A percentile compares a stretch with the other conserved stretches of the same genome.
These are phyloP conservation scores for Calycina herbarum DNA, from an alignment of 2,329 filamentous ascomycete genomes.

Conservation along the genomic window DNA sequence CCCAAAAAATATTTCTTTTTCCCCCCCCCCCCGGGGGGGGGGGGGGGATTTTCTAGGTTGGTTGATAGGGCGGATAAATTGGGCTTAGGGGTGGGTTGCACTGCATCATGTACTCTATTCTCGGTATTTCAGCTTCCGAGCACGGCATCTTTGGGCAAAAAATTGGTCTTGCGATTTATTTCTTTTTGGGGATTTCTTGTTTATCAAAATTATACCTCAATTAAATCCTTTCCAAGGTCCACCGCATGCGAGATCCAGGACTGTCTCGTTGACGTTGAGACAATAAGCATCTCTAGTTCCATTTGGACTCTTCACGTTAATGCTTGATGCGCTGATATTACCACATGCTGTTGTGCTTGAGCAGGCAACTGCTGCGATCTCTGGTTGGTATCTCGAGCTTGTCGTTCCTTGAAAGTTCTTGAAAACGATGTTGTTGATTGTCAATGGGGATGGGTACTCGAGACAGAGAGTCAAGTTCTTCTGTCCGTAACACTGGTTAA, in stretches of 20 bases:
- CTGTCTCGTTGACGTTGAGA: slow-evolving; percentile 43
- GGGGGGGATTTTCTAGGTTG: too few species aligned
- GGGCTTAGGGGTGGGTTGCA: neutral
- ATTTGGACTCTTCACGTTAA: slow-evolving; percentile 49
- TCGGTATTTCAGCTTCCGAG: slow-evolving; percentile 9
- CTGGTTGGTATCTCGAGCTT: slow-evolving; percentile 44
- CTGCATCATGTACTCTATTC: slow-evolving; percentile 10
- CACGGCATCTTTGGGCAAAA: slow-evolving; percentile 3
- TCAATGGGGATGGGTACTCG: slow-evolving; percentile 53
- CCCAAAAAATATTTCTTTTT: too few species aligned
- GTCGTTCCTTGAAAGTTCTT: slow-evolving; percentile 58
- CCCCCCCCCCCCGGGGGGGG: too few species aligned
- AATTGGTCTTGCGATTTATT: neutral
- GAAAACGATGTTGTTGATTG: slow-evolving; percentile 56
- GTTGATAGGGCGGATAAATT: neutral
- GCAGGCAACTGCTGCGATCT: slow-evolving; percentile 49
- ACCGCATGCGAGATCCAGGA: slow-evolving; percentile 41
- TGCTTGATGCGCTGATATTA: slow-evolving; percentile 49
- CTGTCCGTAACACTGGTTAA: slow-evolving; percentile 67
- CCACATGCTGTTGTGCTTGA: slow-evolving; percentile 48
- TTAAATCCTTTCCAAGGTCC: slow-evolving; percentile 33
- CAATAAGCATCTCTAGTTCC: slow-evolving; percentile 47
- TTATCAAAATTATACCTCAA: slow-evolving; percentile 11
- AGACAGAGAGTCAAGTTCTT: slow-evolving; percentile 62
- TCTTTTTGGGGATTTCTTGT: neutral